Percentiles rank a stretch among this genome's conserved stretches.
Evolutionary conservation across 2,329 filamentous ascomycete species (phyloP).

Genomic region (Trichoderma sp.): DNA sequence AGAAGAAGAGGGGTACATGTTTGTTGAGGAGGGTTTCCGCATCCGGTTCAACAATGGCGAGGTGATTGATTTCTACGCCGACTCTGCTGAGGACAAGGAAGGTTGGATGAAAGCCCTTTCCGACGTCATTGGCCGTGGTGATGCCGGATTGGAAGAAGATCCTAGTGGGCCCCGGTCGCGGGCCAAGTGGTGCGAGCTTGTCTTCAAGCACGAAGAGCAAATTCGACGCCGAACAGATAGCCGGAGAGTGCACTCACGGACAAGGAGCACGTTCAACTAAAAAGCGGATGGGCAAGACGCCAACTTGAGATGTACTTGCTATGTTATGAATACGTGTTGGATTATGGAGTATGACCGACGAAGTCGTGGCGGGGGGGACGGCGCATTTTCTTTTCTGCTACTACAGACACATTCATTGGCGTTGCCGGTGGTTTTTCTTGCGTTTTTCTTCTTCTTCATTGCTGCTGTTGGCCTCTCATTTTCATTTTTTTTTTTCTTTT

Average conservation of each 20-base stretch:
- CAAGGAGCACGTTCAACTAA: conserved; percentile 59
- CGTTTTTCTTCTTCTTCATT: conserved; percentile 25
- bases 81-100: conserved; percentile 83
- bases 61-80: conserved; percentile 97
- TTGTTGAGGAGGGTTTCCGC: conserved; percentile 98
- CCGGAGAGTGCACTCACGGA: conserved; percentile 55
- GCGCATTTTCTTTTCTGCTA: conserved; percentile 19
- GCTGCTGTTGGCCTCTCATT: conserved; percentile 8
- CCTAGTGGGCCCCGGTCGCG: conserved; percentile 44
- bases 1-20: conserved; percentile 99
- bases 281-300: conserved; percentile 4
- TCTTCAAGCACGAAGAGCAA: conserved; percentile 64
- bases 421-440: conserved; percentile 22
- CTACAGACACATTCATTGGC: conserved; percentile 22
- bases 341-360: conserved; percentile 20
- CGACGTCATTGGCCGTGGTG: conserved; percentile 65
- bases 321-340: conserved; percentile 23
- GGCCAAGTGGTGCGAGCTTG: conserved; percentile 67
- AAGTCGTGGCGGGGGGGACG: conserved; percentile 11
- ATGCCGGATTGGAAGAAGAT: conserved; percentile 51
- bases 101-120: conserved; percentile 89
- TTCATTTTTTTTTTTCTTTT: conserved; percentile 20
- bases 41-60: conserved; percentile 98
- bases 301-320: conserved; percentile 16
- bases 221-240: conserved; percentile 57